These are phyloP conservation scores for Carex pumila DNA, from an alignment of 176 grass and related monocot species.

Conservation along the genomic window DNA sequence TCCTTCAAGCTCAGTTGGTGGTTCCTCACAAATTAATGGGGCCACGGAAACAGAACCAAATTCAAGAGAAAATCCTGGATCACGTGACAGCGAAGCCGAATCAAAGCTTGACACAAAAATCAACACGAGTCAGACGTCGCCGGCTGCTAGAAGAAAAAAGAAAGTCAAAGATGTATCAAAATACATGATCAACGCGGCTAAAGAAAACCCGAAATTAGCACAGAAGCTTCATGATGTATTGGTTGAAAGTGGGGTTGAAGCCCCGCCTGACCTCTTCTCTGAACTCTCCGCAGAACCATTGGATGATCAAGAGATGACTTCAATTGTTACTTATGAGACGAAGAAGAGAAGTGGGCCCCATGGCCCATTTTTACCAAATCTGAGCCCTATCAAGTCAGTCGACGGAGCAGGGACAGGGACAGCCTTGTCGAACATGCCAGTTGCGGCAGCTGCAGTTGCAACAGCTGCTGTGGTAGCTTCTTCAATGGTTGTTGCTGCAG, in stretches of 20 bases:
- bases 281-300: constrained; percentile 67
- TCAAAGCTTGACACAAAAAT: background rate
- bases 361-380: constrained; percentile 47
- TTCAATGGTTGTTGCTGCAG: constrained; percentile 90
- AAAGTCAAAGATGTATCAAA: constrained; percentile 98
- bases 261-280: constrained; percentile 85
- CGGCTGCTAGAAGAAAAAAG: constrained; percentile 58
- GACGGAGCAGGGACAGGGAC: constrained; percentile 46
- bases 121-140: constrained; percentile 15
- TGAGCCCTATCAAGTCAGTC: constrained; percentile 44
- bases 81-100: constrained; percentile 23
- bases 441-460: constrained; percentile 91
- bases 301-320: constrained; percentile 33
- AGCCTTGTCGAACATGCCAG: constrained; percentile 47
- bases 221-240: constrained; percentile 92
- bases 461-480: constrained; percentile 96
- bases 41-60: constrained; percentile 28
- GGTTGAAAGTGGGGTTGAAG: constrained; percentile 88
- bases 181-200: constrained; percentile 99
- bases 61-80: constrained; percentile 35
- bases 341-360: constrained; percentile 47
- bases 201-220: constrained; percentile 89
- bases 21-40: constrained; percentile 48
- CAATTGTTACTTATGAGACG: constrained; percentile 28
- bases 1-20: constrained; percentile 37